Evolutionary conservation across 805 yeast genomes (phyloP).

Genomic region (Candida nanaspora): DNA sequence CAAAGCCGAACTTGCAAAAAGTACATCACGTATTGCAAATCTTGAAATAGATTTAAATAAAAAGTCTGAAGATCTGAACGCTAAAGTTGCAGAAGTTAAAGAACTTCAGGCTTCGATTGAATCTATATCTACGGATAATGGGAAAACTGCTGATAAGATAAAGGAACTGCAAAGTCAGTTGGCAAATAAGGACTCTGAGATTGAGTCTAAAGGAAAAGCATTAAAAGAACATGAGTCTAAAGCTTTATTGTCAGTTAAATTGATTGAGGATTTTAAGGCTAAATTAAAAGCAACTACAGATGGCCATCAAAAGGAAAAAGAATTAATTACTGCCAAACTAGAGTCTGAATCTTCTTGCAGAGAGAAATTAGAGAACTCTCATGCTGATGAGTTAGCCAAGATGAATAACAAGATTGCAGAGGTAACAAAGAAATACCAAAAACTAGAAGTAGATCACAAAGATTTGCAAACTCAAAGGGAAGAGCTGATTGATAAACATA

Average conservation of each 20-base stretch:
- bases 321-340: background rate
- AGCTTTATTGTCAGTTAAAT: slow-evolving; percentile 1
- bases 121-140: background rate
- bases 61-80: background rate
- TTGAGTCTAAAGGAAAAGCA: background rate
- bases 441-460: too few relatives aligned
- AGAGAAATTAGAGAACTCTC: slow-evolving; percentile 4
- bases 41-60: background rate
- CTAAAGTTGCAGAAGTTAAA: background rate
- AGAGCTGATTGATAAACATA: background rate
- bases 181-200: background rate
- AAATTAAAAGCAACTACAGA: background rate
- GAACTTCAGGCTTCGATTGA: background rate
- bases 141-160: background rate
- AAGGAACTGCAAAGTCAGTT: background rate
- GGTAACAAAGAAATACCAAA: slow-evolving; percentile 1
- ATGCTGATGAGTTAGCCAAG: background rate
- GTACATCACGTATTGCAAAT: background rate
- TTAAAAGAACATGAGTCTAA: background rate
- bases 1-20: background rate
- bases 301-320: background rate
- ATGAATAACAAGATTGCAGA: slow-evolving; percentile 1
- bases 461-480: too few relatives aligned
- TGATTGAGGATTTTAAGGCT: background rate
- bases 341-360: background rate